These are phyloP conservation scores for Terfezia claveryi DNA, from an alignment of 495 filamentous ascomycete species.

Conservation along the genomic window DNA sequence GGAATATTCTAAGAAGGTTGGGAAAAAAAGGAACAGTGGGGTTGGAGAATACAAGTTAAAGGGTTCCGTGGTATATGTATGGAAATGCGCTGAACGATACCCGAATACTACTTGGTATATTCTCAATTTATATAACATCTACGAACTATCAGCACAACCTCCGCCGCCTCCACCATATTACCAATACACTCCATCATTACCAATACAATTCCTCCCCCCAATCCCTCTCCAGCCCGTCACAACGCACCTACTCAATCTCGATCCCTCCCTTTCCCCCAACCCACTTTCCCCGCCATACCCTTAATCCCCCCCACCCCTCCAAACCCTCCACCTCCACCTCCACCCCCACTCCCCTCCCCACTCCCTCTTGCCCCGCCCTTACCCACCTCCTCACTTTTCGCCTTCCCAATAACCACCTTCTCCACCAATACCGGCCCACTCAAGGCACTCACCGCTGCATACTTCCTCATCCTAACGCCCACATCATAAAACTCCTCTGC, in stretches of 20 bases:
- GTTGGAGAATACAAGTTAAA: too few species aligned
- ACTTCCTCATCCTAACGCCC: constrained; percentile 68
- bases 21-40: too few species aligned
- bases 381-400: not conserved
- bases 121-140: too few species aligned
- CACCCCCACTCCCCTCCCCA: not conserved
- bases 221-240: not conserved
- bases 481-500: constrained; percentile 89
- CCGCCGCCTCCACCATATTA: too few species aligned
- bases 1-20: too few species aligned
- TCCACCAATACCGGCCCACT: constrained; percentile 70
- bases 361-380: not conserved
- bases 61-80: too few species aligned
- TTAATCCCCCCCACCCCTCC: not conserved
- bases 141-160: too few species aligned
- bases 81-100: too few species aligned
- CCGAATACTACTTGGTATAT: too few species aligned
- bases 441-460: constrained; percentile 71
- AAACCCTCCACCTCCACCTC: not conserved
- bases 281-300: not conserved
- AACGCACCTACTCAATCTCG: not conserved
- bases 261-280: not conserved
- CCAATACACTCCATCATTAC: not conserved
- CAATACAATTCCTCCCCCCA: not conserved
- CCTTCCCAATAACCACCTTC: constrained; percentile 37